Percentiles rank a stretch among this genome's conserved stretches.
These are phyloP conservation scores for Geotrichum candidum DNA, from an alignment of 1,139 yeast genomes.

Conservation along the genomic window DNA sequence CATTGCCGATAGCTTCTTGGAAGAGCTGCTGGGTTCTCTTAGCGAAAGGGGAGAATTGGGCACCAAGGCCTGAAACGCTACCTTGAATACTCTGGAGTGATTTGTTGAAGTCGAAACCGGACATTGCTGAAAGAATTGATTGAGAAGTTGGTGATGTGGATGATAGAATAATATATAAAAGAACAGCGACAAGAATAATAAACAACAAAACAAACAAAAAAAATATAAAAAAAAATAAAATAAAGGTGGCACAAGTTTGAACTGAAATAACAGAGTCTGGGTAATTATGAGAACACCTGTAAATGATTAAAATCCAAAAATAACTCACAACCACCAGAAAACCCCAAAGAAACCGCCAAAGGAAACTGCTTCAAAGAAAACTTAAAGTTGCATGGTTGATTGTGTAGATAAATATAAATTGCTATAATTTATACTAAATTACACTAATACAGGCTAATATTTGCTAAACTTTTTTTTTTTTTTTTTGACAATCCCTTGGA, in stretches of 20 bases:
- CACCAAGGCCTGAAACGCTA: constrained; percentile 35
- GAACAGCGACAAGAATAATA: not conserved
- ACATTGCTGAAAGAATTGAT: not conserved
- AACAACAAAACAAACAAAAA: not conserved
- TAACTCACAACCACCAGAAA: not conserved
- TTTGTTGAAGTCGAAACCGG: constrained; percentile 30
- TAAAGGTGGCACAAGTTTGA: not conserved
- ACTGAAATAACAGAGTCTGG: not conserved
- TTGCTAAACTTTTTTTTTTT: not conserved
- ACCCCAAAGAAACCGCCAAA: not conserved
- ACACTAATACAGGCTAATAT: not conserved
- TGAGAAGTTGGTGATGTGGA: not conserved
- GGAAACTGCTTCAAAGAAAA: too few relatives aligned
- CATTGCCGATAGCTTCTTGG: constrained; percentile 74
- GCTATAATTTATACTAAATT: not conserved
- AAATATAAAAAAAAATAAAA: not conserved
- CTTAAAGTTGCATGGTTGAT: not conserved
- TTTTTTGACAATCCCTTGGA: not conserved
- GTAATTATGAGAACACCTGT: not conserved
- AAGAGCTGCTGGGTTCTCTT: constrained; percentile 75
- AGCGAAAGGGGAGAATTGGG: constrained; percentile 55
- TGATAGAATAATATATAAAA: not conserved
- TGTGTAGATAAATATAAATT: not conserved
- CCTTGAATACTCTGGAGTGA: constrained; percentile 35
- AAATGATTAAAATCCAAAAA: not conserved